phyloP scores from a whole-genome alignment of 2,329 filamentous ascomycete species.

The Exophiala bonariae region DNA sequence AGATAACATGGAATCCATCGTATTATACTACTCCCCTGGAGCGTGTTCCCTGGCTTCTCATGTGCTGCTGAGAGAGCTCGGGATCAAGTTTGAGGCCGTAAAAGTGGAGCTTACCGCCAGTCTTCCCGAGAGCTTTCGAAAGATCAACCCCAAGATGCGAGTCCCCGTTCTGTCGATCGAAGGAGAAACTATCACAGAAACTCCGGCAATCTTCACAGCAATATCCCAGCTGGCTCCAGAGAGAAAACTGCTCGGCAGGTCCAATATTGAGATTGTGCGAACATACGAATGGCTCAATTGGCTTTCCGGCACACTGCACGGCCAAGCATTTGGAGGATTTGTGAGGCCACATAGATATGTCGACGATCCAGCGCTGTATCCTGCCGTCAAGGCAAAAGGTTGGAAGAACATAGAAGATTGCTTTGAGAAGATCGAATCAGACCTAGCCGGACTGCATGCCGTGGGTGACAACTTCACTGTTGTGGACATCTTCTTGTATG shows the following conservation, averaged over 20 bases:
- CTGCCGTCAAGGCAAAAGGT: slow-evolving; percentile 26
- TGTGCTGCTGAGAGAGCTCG: slow-evolving; percentile 33
- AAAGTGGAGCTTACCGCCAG: slow-evolving; percentile 11
- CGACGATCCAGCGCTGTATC: slow-evolving; percentile 23
- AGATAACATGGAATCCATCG: slow-evolving; percentile 26
- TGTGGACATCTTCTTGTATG: slow-evolving; percentile 36
- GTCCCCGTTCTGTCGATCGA: slow-evolving; percentile 34
- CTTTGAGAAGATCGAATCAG: slow-evolving; percentile 30
- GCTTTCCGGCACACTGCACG: slow-evolving; percentile 35
- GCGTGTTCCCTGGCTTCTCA: slow-evolving; percentile 36
- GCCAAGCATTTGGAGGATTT: slow-evolving; percentile 29
- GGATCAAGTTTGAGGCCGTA: slow-evolving; percentile 25
- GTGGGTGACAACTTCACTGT: slow-evolving; percentile 35
- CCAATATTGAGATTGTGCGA: slow-evolving; percentile 31
- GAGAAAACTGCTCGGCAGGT: slow-evolving; percentile 32
- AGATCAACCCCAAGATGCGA: slow-evolving; percentile 35
- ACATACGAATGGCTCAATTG: slow-evolving; percentile 39
- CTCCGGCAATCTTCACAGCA: slow-evolving; percentile 34
- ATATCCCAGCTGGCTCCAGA: slow-evolving; percentile 34
- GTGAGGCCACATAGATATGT: slow-evolving; percentile 30
- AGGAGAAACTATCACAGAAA: slow-evolving; percentile 35
- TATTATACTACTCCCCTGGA: slow-evolving; percentile 31
- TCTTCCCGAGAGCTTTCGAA: slow-evolving; percentile 23
- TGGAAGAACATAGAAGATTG: slow-evolving; percentile 26
- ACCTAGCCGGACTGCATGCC: slow-evolving; percentile 27